phyloP scores from a whole-genome alignment of 768 basidiomycete species.

The Arthromyces matolae region DNA sequence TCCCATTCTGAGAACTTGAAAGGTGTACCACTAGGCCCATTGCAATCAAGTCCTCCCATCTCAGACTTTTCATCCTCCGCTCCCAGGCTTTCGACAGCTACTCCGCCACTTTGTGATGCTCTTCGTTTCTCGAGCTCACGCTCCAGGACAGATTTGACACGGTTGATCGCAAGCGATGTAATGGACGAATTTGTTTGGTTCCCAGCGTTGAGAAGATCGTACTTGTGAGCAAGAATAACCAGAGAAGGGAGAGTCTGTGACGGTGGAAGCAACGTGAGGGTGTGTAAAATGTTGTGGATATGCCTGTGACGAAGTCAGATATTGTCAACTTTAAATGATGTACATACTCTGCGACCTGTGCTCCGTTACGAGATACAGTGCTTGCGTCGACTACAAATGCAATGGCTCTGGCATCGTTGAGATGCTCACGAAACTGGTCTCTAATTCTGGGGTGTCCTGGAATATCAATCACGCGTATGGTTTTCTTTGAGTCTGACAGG shows the following conservation, averaged over 20 bases:
- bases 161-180: constrained; percentile 52
- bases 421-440: constrained; percentile 65
- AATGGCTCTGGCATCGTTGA: constrained; percentile 59
- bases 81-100: constrained; percentile 72
- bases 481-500: constrained; percentile 39
- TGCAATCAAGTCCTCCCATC: constrained; percentile 73
- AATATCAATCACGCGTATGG: constrained; percentile 62
- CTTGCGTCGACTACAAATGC: constrained; percentile 81
- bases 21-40: constrained; percentile 41
- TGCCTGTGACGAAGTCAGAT: constrained; percentile 43
- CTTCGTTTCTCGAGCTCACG: constrained; percentile 81
- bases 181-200: constrained; percentile 32
- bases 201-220: constrained; percentile 59
- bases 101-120: constrained; percentile 55
- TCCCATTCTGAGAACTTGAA: constrained; percentile 85
- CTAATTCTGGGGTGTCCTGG: constrained; percentile 85
- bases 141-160: constrained; percentile 76
- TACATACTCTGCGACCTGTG: constrained; percentile 77
- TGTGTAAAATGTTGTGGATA: constrained; percentile 67
- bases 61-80: constrained; percentile 62
- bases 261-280: constrained; percentile 68
- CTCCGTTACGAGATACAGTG: constrained; percentile 71
- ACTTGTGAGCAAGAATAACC: constrained; percentile 72
- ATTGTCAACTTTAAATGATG: background rate
- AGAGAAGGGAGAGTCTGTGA: constrained; percentile 59